phyloP scores from a whole-genome alignment of 2,329 filamentous ascomycete genomes.

The Ceratocystiopsis sp. region DNA sequence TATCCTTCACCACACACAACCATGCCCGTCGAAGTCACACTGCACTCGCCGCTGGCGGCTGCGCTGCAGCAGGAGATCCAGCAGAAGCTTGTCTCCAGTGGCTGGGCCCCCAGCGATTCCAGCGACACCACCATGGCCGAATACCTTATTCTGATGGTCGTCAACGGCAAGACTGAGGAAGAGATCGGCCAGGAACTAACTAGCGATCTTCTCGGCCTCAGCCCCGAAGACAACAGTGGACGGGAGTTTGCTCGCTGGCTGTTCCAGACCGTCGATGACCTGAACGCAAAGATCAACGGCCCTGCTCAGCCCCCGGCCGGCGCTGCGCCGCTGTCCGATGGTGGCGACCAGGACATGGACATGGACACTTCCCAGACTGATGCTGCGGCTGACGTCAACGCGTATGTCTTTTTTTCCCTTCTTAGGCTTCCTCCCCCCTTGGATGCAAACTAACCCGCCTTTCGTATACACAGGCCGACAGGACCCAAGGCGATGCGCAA shows the following conservation, averaged over 20 bases:
- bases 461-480: constrained; percentile 49
- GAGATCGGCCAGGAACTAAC: constrained; percentile 81
- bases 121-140: constrained; percentile 77
- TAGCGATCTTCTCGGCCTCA: constrained; percentile 67
- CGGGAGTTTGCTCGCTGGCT: constrained; percentile 80
- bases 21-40: constrained; percentile 64
- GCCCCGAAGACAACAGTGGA: constrained; percentile 67
- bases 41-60: constrained; percentile 69
- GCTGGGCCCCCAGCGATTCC: constrained; percentile 66
- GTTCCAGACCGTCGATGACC: constrained; percentile 64
- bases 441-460: background rate
- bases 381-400: constrained; percentile 32
- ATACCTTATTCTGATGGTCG: constrained; percentile 94
- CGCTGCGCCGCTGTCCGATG: constrained; percentile 8
- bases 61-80: constrained; percentile 71
- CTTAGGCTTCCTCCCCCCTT: background rate
- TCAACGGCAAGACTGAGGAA: constrained; percentile 82
- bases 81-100: constrained; percentile 80
- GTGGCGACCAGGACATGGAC: constrained; percentile 44
- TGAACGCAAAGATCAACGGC: constrained; percentile 48
- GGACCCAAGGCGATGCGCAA: constrained; percentile 92
- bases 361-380: constrained; percentile 42
- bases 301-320: constrained; percentile 3
- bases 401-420: constrained; percentile 26
- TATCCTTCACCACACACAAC: constrained; percentile 11